Conservation (phyloP, 2,329 filamentous ascomycete species). For the Dothidotthia symphoricarpi region DNA sequence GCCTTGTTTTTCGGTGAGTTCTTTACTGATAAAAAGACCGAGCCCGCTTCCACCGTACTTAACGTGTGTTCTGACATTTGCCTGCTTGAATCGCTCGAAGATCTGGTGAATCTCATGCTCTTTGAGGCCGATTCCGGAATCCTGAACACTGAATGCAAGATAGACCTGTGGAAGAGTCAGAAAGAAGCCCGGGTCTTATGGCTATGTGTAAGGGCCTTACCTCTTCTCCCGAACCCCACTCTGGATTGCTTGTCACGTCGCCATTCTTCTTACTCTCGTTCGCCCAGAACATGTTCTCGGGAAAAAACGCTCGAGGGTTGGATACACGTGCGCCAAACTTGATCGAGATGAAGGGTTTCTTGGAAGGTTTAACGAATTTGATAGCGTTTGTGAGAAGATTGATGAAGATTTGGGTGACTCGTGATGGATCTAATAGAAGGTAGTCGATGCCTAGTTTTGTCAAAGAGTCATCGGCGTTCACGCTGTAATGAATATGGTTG, state of each 20-base stretch:
- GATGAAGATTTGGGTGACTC: constrained; percentile 68
- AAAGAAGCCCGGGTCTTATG: no score
- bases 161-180: no score
- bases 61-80: constrained; percentile 38
- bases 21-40: constrained; percentile 48
- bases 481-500: constrained; percentile 29
- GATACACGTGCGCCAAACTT: constrained; percentile 35
- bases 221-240: constrained; percentile 42
- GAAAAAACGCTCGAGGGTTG: constrained; percentile 28
- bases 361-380: constrained; percentile 43
- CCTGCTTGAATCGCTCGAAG: constrained; percentile 40
- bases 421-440: constrained; percentile 44
- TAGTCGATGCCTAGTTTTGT: constrained; percentile 38
- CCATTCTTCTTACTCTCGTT: constrained; percentile 20
- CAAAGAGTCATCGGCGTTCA: constrained; percentile 41
- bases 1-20: constrained; percentile 47
- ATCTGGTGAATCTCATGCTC: constrained; percentile 42
- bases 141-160: constrained; percentile 39
- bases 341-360: constrained; percentile 40
- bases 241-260: constrained; percentile 26
- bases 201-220: no score
- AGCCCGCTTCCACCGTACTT: constrained; percentile 48
- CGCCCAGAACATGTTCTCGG: constrained; percentile 32
- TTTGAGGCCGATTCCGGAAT: constrained; percentile 45
- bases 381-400: constrained; percentile 65